Evolutionary conservation across 345 rosid genomes (phyloP).

Genomic region (Fremontodendron californicum): DNA sequence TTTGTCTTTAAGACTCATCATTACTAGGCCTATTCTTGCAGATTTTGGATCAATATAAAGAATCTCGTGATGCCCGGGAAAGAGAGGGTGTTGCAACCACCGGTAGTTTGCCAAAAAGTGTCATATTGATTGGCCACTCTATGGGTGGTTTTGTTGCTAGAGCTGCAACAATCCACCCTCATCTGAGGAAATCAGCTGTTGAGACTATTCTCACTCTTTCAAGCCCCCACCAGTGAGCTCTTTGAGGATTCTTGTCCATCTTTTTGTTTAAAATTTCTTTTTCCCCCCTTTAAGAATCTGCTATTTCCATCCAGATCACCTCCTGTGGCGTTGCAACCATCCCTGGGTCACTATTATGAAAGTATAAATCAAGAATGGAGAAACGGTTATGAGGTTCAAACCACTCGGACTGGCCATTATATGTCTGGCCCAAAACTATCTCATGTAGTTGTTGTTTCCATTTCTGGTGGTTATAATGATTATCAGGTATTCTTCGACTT

Average conservation of each 20-base stretch:
- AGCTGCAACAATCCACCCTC: slow-evolving; percentile 89
- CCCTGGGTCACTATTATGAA: slow-evolving; percentile 80
- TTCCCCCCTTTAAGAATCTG: slow-evolving; percentile 23
- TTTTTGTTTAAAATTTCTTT: slow-evolving; percentile 18
- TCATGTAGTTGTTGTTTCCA: slow-evolving; percentile 71
- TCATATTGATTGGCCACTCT: slow-evolving; percentile 95
- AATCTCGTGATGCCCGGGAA: slow-evolving; percentile 62
- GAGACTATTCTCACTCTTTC: slow-evolving; percentile 91
- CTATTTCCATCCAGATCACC: slow-evolving; percentile 73
- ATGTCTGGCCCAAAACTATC: slow-evolving; percentile 66
- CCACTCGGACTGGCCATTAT: slow-evolving; percentile 44
- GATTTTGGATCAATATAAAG: slow-evolving; percentile 90
- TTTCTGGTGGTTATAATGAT: slow-evolving; percentile 89
- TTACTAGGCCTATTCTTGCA: slow-evolving; percentile 30
- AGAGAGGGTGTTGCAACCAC: slow-evolving; percentile 71
- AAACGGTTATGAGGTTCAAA: slow-evolving; percentile 64
- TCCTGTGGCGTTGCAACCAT: slow-evolving; percentile 96
- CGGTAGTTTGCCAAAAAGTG: slow-evolving; percentile 67
- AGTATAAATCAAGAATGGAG: slow-evolving; percentile 80
- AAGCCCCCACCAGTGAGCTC: slow-evolving; percentile 89
- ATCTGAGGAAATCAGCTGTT: slow-evolving; percentile 69
- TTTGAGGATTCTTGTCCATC: slow-evolving; percentile 20
- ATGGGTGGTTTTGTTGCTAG: slow-evolving; percentile 99
- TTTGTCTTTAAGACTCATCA: neutral
- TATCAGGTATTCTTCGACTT: slow-evolving; percentile 58